phyloP scores from a whole-genome alignment of 768 basidiomycete genomes.

The Lyophyllum decastes region DNA sequence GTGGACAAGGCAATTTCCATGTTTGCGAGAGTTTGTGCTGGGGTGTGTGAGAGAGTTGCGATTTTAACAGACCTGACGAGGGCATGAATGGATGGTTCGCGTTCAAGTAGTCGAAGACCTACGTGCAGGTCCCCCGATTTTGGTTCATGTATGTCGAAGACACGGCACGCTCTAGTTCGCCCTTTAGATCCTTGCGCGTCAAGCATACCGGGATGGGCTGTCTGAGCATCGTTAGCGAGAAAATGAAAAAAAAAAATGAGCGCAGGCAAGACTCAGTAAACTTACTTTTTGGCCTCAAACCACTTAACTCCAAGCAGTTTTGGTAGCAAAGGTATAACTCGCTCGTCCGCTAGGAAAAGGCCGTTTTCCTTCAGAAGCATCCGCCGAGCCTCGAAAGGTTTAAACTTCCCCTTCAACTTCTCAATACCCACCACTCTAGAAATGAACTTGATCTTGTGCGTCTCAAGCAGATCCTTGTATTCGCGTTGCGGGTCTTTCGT shows the following conservation, averaged over 20 bases:
- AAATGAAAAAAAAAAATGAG: constrained; percentile 4
- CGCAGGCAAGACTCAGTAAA: neutral
- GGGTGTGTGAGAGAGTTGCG: constrained; percentile 68
- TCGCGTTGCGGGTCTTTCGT: constrained; percentile 94
- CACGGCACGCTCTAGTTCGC: constrained; percentile 89
- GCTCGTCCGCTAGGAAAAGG: constrained; percentile 91
- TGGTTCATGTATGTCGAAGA: constrained; percentile 96
- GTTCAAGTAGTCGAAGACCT: constrained; percentile 32
- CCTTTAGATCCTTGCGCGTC: constrained; percentile 86
- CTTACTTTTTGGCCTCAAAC: constrained; percentile 95
- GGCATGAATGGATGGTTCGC: neutral
- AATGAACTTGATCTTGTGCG: constrained; percentile 84
- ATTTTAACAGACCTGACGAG: constrained; percentile 77
- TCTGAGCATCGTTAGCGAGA: constrained; percentile 41
- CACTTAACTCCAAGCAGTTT: constrained; percentile 86
- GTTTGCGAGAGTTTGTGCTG: constrained; percentile 77
- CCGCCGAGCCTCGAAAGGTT: constrained; percentile 79
- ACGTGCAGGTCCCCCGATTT: constrained; percentile 92
- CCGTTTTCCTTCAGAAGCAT: constrained; percentile 86
- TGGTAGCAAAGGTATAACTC: constrained; percentile 85
- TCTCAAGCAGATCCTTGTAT: constrained; percentile 91
- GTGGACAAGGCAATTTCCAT: constrained; percentile 76
- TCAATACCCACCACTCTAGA: constrained; percentile 86
- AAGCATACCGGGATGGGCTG: constrained; percentile 96
- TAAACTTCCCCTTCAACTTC: constrained; percentile 95